Evolutionary conservation across 2,329 filamentous ascomycete species (phyloP).

Genomic region (Exophiala dermatitidis): DNA sequence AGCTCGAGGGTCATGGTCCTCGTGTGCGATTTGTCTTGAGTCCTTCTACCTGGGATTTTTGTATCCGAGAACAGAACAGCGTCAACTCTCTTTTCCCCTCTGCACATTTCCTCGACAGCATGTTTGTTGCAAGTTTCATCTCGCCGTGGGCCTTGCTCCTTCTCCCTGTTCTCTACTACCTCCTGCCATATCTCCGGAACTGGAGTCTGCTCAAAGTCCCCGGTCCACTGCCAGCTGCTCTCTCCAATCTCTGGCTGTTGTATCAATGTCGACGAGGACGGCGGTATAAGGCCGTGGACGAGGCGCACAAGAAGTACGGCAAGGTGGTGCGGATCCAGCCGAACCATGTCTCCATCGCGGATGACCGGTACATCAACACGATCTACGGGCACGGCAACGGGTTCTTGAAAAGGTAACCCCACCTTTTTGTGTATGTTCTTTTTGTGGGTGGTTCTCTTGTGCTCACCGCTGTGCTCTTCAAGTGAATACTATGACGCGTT

Average conservation of each 20-base stretch:
- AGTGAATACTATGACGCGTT: constrained; percentile 89
- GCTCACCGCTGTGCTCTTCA: neutral
- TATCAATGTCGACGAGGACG: constrained; percentile 57
- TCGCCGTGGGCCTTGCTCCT: constrained; percentile 41
- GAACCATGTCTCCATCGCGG: constrained; percentile 73
- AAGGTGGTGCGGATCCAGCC: constrained; percentile 78
- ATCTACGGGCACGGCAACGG: constrained; percentile 78
- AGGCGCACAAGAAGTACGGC: constrained; percentile 66
- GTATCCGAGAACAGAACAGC: no score
- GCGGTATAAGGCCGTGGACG: constrained; percentile 59
- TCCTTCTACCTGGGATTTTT: neutral
- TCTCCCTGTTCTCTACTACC: constrained; percentile 47
- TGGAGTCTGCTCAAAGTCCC: constrained; percentile 48
- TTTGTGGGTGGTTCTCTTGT: neutral
- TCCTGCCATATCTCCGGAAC: constrained; percentile 52
- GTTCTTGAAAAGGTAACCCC: constrained; percentile 57
- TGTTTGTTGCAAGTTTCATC: constrained; percentile 24
- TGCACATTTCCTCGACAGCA: constrained; percentile 8
- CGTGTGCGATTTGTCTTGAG: neutral
- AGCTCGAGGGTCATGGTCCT: no score
- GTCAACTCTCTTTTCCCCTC: neutral
- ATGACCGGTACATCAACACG: constrained; percentile 65
- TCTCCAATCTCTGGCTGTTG: constrained; percentile 76
- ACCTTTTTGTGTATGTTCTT: neutral
- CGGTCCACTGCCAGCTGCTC: constrained; percentile 50